Evolutionary conservation across 768 basidiomycete species (phyloP).

Genomic region (Mycena rosella): DNA sequence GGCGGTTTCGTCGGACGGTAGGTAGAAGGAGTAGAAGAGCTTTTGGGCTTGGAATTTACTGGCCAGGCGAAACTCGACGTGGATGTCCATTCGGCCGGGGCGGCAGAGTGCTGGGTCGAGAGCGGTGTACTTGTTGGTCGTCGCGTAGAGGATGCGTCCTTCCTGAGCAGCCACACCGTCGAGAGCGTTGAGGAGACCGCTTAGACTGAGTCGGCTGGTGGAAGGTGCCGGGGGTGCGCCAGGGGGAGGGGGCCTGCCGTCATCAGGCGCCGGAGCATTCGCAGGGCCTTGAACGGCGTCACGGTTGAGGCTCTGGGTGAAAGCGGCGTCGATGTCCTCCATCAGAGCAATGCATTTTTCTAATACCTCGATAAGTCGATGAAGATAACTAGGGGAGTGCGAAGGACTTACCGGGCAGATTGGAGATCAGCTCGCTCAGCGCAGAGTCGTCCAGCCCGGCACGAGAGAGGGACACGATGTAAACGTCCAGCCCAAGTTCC

Average conservation of each 20-base stretch:
- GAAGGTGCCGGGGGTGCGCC: slow-evolving; percentile 36
- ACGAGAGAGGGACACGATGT: slow-evolving; percentile 77
- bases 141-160: slow-evolving; percentile 85
- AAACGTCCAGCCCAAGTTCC: slow-evolving; percentile 81
- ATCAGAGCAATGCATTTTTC: slow-evolving; percentile 80
- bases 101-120: slow-evolving; percentile 83
- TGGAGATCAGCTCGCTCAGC: slow-evolving; percentile 69
- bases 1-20: slow-evolving; percentile 52
- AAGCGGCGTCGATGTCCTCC: slow-evolving; percentile 89
- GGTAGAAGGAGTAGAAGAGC: slow-evolving; percentile 78
- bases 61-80: slow-evolving; percentile 82
- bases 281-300: slow-evolving; percentile 42
- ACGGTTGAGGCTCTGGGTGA: slow-evolving; percentile 60
- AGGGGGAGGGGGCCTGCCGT: slow-evolving; percentile 31
- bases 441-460: slow-evolving; percentile 71
- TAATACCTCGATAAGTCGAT: slow-evolving; percentile 25
- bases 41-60: slow-evolving; percentile 75
- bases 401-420: slow-evolving; percentile 63
- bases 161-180: slow-evolving; percentile 86
- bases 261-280: slow-evolving; percentile 17
- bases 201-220: slow-evolving; percentile 66
- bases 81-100: slow-evolving; percentile 85
- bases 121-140: slow-evolving; percentile 77
- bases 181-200: slow-evolving; percentile 82
- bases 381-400: slow-evolving; percentile 24